phyloP scores from a whole-genome alignment of 1,284 basidiomycete species.

The Microbotryum violaceum region DNA sequence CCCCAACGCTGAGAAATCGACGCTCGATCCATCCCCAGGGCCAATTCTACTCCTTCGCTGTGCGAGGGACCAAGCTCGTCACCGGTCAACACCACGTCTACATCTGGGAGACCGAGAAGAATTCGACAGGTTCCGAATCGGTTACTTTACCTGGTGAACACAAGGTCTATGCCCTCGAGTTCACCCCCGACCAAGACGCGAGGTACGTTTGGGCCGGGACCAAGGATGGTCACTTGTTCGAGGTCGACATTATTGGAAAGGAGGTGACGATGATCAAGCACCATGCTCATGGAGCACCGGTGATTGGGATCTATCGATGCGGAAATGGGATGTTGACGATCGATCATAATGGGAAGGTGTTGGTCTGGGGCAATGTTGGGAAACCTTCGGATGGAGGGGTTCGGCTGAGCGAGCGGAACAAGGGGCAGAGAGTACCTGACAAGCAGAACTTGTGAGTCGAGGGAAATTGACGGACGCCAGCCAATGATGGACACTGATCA shows the following conservation, averaged over 20 bases:
- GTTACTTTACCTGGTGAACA: slow-evolving; percentile 41
- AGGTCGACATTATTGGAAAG: slow-evolving; percentile 63
- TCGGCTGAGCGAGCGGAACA: slow-evolving; percentile 45
- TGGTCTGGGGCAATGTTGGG: slow-evolving; percentile 49
- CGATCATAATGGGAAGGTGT: slow-evolving; percentile 73
- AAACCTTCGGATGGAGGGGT: slow-evolving; percentile 40
- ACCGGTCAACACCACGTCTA: slow-evolving; percentile 28
- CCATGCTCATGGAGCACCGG: slow-evolving; percentile 56
- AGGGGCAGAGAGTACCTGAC: slow-evolving; percentile 65
- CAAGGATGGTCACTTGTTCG: slow-evolving; percentile 75
- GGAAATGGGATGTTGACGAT: slow-evolving; percentile 62
- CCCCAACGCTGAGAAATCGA: slow-evolving; percentile 50
- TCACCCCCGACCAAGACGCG: slow-evolving; percentile 45
- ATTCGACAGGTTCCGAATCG: slow-evolving; percentile 47
- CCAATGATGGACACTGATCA: too few species aligned
- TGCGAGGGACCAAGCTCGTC: slow-evolving; percentile 27
- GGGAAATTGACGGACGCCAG: too few species aligned
- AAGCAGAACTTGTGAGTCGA: slow-evolving; percentile 57
- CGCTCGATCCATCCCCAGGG: slow-evolving; percentile 10
- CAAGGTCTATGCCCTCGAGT: slow-evolving; percentile 66
- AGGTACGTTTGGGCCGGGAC: slow-evolving; percentile 73
- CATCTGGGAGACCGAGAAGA: slow-evolving; percentile 38
- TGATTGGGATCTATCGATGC: slow-evolving; percentile 65
- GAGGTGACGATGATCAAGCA: slow-evolving; percentile 53
- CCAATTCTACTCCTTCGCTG: slow-evolving; percentile 24